These are phyloP conservation scores for Aphanoascus verrucosus DNA, from an alignment of 2,329 filamentous ascomycete species.

Conservation along the genomic window DNA sequence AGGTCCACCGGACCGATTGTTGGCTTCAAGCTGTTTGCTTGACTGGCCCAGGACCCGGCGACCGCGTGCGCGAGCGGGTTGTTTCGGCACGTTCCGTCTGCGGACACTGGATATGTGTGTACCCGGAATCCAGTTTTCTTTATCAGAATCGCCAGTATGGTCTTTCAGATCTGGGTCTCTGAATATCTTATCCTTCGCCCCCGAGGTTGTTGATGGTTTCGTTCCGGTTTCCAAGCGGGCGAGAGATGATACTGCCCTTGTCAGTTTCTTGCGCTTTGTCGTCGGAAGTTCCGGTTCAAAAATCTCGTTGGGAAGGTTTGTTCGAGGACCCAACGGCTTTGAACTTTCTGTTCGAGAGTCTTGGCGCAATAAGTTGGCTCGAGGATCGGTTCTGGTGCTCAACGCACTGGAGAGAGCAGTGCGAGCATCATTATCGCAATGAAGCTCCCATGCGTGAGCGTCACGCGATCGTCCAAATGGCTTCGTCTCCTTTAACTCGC, in stretches of 20 bases:
- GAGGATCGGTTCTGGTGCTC: conserved; percentile 53
- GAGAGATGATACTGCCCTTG: conserved; percentile 51
- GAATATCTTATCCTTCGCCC: background rate
- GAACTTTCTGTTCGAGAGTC: background rate
- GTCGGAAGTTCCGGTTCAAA: conserved; percentile 37
- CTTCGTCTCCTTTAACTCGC: conserved; percentile 28
- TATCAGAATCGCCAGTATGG: conserved; percentile 68
- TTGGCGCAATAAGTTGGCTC: background rate
- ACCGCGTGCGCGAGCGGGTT: background rate
- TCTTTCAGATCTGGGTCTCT: background rate
- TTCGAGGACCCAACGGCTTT: conserved; percentile 28
- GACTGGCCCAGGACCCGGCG: conserved; percentile 8
- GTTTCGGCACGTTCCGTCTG: conserved; percentile 22
- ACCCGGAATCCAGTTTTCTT: conserved; percentile 72
- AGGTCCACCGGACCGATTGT: background rate
- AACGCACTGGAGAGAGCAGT: conserved; percentile 68
- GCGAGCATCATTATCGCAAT: conserved; percentile 68
- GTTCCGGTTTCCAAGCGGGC: conserved; percentile 47
- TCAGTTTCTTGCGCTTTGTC: conserved; percentile 53
- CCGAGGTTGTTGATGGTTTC: background rate
- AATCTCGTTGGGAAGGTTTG: conserved; percentile 40
- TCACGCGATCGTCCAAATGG: conserved; percentile 69
- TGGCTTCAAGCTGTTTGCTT: conserved; percentile 11
- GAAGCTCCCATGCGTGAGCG: conserved; percentile 82
- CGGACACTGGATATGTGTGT: conserved; percentile 34